Conservation (phyloP, 495 filamentous ascomycete genomes). For the Copromyces sp. region DNA sequence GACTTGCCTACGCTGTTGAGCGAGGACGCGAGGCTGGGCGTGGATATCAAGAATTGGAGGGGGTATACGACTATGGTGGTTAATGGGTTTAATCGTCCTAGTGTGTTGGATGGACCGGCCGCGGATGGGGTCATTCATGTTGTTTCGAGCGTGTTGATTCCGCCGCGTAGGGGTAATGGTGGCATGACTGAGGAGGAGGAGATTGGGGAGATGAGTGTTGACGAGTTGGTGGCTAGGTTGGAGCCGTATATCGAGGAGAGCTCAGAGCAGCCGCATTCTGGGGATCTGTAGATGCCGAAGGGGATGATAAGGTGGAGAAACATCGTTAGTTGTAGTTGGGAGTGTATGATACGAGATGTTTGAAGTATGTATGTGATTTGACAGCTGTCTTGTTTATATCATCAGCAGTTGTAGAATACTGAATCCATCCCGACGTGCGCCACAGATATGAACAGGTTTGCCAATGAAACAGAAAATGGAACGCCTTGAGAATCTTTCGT, state of each 20-base stretch:
- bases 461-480: not conserved
- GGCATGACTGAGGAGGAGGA: conserved; percentile 11
- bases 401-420: not conserved
- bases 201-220: conserved; percentile 14
- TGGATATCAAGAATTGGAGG: conserved; percentile 57
- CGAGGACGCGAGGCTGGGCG: conserved; percentile 41
- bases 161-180: conserved; percentile 42
- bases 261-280: not conserved
- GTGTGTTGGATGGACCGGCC: conserved; percentile 55
- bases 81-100: conserved; percentile 54
- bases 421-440: not conserved
- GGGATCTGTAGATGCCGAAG: conserved; percentile 7
- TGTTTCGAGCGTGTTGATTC: conserved; percentile 58
- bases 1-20: conserved; percentile 58
- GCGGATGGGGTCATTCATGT: conserved; percentile 71
- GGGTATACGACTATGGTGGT: conserved; percentile 56
- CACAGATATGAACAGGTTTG: not conserved
- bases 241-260: conserved; percentile 10
- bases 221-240: conserved; percentile 19
- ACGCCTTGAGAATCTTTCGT: not conserved
- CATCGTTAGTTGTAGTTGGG: not conserved
- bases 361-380: not conserved
- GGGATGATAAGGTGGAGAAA: not conserved
- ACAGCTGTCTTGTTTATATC: not conserved
- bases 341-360: not conserved